A percentile compares a stretch with the other conserved stretches of the same genome.
Evolutionary conservation across 1,284 basidiomycete species (phyloP).

Genomic region (Leccinum pachyderme): DNA sequence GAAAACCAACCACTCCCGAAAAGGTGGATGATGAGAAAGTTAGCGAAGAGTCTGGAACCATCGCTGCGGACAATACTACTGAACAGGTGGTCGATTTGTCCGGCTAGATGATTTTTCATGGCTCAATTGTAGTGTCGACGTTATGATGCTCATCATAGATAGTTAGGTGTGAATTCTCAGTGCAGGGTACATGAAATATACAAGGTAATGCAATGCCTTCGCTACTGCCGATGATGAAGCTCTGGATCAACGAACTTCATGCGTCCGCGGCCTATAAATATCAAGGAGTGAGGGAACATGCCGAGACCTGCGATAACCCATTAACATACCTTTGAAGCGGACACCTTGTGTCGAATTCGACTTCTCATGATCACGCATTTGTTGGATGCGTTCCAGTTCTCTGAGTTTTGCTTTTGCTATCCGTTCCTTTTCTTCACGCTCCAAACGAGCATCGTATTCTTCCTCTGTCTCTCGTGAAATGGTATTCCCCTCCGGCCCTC

Average conservation of each 20-base stretch:
- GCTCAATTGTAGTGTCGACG: conserved; percentile 10
- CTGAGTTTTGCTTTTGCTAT: conserved; percentile 44
- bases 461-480: conserved; percentile 47
- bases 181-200: background rate
- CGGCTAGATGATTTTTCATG: conserved; percentile 27
- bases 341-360: conserved; percentile 44
- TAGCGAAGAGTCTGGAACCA: conserved; percentile 13
- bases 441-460: conserved; percentile 70
- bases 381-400: conserved; percentile 51
- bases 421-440: conserved; percentile 67
- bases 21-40: conserved; percentile 31
- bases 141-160: conserved; percentile 2
- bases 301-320: background rate
- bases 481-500: conserved; percentile 4
- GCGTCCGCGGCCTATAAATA: conserved; percentile 49
- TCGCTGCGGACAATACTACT: conserved; percentile 19
- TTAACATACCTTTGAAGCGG: conserved; percentile 56
- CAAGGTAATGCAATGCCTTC: background rate
- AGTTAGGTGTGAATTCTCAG: background rate
- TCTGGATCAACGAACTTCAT: conserved; percentile 72
- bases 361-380: conserved; percentile 32
- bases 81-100: conserved; percentile 42
- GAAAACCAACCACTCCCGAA: conserved; percentile 35
- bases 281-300: background rate
- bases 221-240: conserved; percentile 31